Evolutionary conservation across 768 basidiomycete genomes (phyloP).

Genomic region (Austroboletus festivus): DNA sequence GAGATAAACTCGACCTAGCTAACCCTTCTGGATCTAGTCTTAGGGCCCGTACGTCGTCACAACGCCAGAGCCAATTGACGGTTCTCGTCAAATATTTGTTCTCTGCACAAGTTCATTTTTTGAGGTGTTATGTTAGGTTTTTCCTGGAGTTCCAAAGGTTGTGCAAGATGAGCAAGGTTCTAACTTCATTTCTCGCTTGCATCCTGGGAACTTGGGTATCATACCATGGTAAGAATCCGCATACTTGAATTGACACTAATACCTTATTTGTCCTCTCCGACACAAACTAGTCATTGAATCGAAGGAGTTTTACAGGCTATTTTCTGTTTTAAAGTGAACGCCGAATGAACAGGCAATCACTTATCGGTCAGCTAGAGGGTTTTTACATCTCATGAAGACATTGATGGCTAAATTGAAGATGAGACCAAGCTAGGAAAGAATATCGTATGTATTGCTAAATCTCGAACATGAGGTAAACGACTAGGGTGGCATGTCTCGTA

Average conservation of each 20-base stretch:
- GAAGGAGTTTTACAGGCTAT: conserved; percentile 51
- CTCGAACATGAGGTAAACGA: conserved; percentile 47
- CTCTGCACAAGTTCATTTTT: too few relatives aligned
- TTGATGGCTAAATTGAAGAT: conserved; percentile 68
- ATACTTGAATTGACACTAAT: too few relatives aligned
- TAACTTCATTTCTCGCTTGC: conserved; percentile 61
- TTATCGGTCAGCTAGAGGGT: conserved; percentile 48
- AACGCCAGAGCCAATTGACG: too few relatives aligned
- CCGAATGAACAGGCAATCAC: conserved; percentile 47
- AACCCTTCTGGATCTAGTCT: too few relatives aligned
- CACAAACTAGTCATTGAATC: conserved; percentile 55
- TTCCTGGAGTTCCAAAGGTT: conserved; percentile 56
- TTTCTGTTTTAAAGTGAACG: conserved; percentile 40
- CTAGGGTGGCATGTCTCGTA: conserved; percentile 63
- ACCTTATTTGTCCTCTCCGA: neutral
- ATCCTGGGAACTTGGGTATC: conserved; percentile 52
- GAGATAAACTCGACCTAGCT: too few relatives aligned
- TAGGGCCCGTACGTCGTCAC: too few relatives aligned
- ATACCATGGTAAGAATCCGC: conserved; percentile 51
- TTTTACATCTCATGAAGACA: conserved; percentile 53
- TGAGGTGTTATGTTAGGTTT: too few relatives aligned
- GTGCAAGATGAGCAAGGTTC: conserved; percentile 57
- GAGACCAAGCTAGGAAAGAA: neutral
- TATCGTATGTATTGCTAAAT: neutral
- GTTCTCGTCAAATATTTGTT: too few relatives aligned